These are phyloP conservation scores for Fraxinus quadrangulata DNA, from an alignment of 257 asterid genomes.

Conservation along the genomic window DNA sequence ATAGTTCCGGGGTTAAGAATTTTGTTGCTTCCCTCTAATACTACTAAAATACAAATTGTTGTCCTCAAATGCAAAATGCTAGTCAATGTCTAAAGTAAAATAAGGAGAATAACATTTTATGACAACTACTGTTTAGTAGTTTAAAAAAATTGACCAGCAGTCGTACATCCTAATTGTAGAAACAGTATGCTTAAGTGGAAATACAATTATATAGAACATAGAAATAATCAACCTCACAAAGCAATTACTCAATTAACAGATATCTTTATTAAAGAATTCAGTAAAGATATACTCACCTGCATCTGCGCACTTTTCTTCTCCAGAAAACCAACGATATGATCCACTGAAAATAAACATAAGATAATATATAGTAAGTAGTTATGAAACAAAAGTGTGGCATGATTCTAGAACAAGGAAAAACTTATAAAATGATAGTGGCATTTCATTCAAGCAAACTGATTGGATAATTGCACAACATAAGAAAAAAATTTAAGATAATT, in stretches of 20 bases:
- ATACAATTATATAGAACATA: background rate
- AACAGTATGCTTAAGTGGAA: background rate
- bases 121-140: background rate
- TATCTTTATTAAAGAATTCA: background rate
- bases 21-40: background rate
- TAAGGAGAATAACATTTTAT: background rate
- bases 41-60: background rate
- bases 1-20: background rate
- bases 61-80: background rate
- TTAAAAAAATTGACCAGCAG: background rate
- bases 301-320: slow-evolving; percentile 68
- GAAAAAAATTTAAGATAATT: background rate
- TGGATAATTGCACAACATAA: background rate
- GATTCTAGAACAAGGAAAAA: background rate
- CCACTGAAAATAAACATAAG: slow-evolving; percentile 62
- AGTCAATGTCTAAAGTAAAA: background rate
- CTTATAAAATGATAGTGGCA: background rate
- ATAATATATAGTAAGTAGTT: slow-evolving; percentile 36
- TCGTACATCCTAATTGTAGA: background rate
- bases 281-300: slow-evolving; percentile 63
- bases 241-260: background rate
- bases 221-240: background rate
- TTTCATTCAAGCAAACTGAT: slow-evolving; percentile 9
- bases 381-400: slow-evolving; percentile 1
- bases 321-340: slow-evolving; percentile 61